Percentiles rank a stretch among this genome's conserved stretches.
Evolutionary conservation across 805 yeast species (phyloP).

Genomic region (Suhomyces sp.): DNA sequence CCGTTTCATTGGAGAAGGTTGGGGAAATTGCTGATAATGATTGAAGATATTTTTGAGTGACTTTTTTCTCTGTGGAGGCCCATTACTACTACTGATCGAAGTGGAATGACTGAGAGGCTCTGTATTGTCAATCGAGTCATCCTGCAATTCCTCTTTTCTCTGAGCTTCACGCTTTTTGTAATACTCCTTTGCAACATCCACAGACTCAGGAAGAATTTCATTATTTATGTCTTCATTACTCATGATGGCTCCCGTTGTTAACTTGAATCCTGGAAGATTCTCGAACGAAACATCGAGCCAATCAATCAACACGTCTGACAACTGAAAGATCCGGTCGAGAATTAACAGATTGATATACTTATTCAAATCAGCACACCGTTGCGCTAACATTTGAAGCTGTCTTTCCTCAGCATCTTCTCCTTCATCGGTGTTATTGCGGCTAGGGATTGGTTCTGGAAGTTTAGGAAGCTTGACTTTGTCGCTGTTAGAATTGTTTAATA

Average conservation of each 20-base stretch:
- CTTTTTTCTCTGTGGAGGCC: conserved; percentile 19
- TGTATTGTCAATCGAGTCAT: conserved; percentile 4
- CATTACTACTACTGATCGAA: background rate
- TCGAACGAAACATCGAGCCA: conserved; percentile 27
- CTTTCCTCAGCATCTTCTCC: conserved; percentile 8
- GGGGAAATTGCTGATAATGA: conserved; percentile 25
- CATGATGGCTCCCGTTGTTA: conserved; percentile 10
- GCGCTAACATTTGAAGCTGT: conserved; percentile 21
- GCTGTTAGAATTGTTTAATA: conserved; percentile 12
- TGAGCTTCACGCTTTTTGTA: background rate
- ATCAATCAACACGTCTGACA: conserved; percentile 22
- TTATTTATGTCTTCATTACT: conserved; percentile 22
- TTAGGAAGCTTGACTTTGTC: conserved; percentile 29
- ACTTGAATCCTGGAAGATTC: conserved; percentile 25
- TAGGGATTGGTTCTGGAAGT: conserved; percentile 48
- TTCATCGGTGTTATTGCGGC: conserved; percentile 18
- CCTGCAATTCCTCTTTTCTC: conserved; percentile 1
- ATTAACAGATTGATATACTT: conserved; percentile 35
- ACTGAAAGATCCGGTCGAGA: conserved; percentile 27
- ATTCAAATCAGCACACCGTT: conserved; percentile 40
- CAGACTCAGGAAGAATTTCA: conserved; percentile 16
- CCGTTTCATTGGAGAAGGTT: conserved; percentile 7
- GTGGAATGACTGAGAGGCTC: background rate
- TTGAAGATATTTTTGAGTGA: conserved; percentile 29
- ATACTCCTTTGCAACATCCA: conserved; percentile 12